A percentile compares a stretch with the other conserved stretches of the same genome.
These are phyloP conservation scores for Solanum gracilifrons DNA, from an alignment of 257 asterid genomes.

Conservation along the genomic window DNA sequence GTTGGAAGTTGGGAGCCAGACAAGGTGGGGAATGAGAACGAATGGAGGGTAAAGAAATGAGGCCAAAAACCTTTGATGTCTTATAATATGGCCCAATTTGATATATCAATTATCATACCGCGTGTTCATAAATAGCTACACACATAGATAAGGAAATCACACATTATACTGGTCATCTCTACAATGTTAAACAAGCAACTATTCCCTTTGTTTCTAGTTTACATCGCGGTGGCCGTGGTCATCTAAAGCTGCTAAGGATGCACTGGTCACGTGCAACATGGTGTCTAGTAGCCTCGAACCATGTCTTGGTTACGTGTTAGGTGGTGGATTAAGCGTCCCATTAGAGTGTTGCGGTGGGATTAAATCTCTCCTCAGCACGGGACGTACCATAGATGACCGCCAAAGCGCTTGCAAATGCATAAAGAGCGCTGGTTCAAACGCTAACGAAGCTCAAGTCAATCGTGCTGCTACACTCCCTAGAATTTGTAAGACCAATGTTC, in stretches of 20 bases:
- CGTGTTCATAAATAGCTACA: neutral
- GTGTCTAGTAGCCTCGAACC: neutral
- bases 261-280: neutral
- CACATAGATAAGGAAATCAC: neutral
- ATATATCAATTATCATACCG: neutral
- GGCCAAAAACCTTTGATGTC: neutral
- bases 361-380: neutral
- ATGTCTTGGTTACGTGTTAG: neutral
- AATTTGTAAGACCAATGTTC: neutral
- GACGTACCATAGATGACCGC: neutral
- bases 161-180: neutral
- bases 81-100: neutral
- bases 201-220: neutral
- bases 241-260: neutral
- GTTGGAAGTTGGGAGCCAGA: no score
- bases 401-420: slow-evolving; percentile 1
- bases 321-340: neutral
- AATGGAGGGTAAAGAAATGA: neutral
- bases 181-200: neutral
- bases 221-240: neutral
- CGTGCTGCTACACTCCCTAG: slow-evolving; percentile 6
- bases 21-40: neutral
- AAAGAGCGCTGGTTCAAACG: neutral
- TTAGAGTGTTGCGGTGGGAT: neutral
- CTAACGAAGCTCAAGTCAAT: neutral